Percentiles rank a stretch among this genome's conserved stretches.
Conservation (phyloP, 2,329 filamentous ascomycete species). For the Proliferodiscus dingleyae region DNA sequence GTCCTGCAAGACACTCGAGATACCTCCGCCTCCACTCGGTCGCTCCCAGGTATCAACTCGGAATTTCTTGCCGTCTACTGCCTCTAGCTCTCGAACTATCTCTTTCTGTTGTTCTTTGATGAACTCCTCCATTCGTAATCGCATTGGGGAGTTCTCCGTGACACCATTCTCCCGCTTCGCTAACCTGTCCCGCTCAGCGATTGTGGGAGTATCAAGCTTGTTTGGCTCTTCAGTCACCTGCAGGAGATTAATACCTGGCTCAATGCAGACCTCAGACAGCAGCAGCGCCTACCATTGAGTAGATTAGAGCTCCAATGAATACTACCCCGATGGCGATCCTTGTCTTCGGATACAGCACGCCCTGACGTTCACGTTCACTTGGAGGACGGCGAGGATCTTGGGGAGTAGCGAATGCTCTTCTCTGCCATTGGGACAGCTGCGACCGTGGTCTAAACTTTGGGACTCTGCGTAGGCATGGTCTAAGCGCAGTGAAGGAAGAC, state of each 20-base stretch:
- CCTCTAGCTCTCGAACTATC: constrained; percentile 78
- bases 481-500: constrained; percentile 17
- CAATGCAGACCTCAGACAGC: constrained; percentile 1
- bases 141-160: constrained; percentile 81
- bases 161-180: constrained; percentile 75
- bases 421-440: constrained; percentile 14
- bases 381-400: constrained; percentile 9
- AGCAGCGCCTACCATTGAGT: constrained; percentile 41
- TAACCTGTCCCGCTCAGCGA: constrained; percentile 80
- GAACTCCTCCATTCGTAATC: constrained; percentile 93
- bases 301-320: constrained; percentile 43
- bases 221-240: constrained; percentile 29
- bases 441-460: constrained; percentile 15
- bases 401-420: constrained; percentile 23
- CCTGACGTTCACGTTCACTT: constrained; percentile 8
- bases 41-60: constrained; percentile 81
- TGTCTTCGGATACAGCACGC: constrained; percentile 41
- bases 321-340: constrained; percentile 44
- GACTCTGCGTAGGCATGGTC: constrained; percentile 19
- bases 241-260: constrained; percentile 17
- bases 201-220: constrained; percentile 59
- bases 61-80: constrained; percentile 80
- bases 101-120: constrained; percentile 88
- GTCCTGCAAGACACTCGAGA: constrained; percentile 91
- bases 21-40: constrained; percentile 84